Evolutionary conservation across 2,329 filamentous ascomycete species (phyloP).

Genomic region (Penicillium sp.): DNA sequence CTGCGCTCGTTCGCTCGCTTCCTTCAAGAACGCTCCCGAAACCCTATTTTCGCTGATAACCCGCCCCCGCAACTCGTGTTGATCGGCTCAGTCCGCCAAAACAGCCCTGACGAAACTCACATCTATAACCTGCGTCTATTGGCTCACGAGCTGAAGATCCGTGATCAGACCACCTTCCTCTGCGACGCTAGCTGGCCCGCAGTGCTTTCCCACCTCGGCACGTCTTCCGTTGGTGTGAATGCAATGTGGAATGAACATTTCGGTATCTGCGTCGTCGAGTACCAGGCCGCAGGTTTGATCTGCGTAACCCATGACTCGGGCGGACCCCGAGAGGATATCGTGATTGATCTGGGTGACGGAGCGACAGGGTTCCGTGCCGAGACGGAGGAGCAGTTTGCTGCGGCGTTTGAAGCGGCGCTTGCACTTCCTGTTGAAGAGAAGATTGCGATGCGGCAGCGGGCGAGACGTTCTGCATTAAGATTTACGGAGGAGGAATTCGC

Average conservation of each 20-base stretch:
- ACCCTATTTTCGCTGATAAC: constrained; percentile 48
- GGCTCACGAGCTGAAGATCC: constrained; percentile 82
- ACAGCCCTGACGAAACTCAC: constrained; percentile 50
- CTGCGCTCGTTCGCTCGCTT: constrained; percentile 82
- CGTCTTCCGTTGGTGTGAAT: constrained; percentile 83
- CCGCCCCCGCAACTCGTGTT: constrained; percentile 69
- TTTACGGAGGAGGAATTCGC: constrained; percentile 90
- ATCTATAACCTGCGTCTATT: constrained; percentile 88
- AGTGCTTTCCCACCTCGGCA: constrained; percentile 76
- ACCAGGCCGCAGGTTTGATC: constrained; percentile 91
- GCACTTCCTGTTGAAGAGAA: constrained; percentile 63
- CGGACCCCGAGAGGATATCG: constrained; percentile 91
- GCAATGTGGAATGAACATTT: constrained; percentile 99
- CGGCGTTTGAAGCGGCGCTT: constrained; percentile 76
- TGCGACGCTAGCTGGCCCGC: constrained; percentile 87
- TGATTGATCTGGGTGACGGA: constrained; percentile 74
- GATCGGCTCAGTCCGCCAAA: constrained; percentile 86
- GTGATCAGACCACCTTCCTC: constrained; percentile 81
- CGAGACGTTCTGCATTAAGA: constrained; percentile 73
- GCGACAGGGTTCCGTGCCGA: constrained; percentile 86
- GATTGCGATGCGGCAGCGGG: constrained; percentile 71
- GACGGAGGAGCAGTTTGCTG: constrained; percentile 75
- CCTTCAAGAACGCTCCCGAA: constrained; percentile 55
- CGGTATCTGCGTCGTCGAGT: constrained; percentile 96
- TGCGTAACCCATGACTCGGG: constrained; percentile 91